A percentile compares a stretch with the other conserved stretches of the same genome.
These are phyloP conservation scores for Cyberlindnera sargentensis DNA, from an alignment of 805 yeast species.

Conservation along the genomic window DNA sequence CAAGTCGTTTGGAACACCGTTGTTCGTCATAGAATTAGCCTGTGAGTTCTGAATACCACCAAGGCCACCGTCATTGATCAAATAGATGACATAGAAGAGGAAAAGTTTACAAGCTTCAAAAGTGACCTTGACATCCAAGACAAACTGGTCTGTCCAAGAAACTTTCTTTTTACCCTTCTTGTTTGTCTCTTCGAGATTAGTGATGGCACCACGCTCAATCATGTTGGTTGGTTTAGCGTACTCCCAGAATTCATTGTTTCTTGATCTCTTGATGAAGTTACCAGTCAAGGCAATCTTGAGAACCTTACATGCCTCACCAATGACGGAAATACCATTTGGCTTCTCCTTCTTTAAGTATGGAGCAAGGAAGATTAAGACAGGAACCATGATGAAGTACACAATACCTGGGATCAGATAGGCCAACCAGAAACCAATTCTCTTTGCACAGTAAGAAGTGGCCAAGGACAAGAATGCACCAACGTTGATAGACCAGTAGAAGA, in stretches of 20 bases:
- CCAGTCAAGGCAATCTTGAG: slow-evolving; percentile 33
- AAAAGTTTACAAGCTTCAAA: slow-evolving; percentile 69
- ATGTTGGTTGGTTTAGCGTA: slow-evolving; percentile 52
- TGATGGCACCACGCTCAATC: slow-evolving; percentile 33
- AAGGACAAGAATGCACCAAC: slow-evolving; percentile 68
- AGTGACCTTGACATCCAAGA: slow-evolving; percentile 64
- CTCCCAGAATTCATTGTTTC: slow-evolving; percentile 38
- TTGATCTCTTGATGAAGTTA: slow-evolving; percentile 37
- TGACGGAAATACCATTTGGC: slow-evolving; percentile 32
- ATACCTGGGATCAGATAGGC: slow-evolving; percentile 68
- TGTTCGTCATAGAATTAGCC: slow-evolving; percentile 67
- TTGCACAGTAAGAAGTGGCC: slow-evolving; percentile 71
- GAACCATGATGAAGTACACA: slow-evolving; percentile 45
- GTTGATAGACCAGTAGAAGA: slow-evolving; percentile 71
- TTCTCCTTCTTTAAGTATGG: slow-evolving; percentile 22
- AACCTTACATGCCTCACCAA: slow-evolving; percentile 37
- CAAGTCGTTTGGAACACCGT: slow-evolving; percentile 76
- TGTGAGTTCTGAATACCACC: slow-evolving; percentile 36
- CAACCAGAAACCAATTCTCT: slow-evolving; percentile 61
- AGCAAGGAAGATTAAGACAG: slow-evolving; percentile 33
- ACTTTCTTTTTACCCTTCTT: slow-evolving; percentile 20
- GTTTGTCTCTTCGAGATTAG: slow-evolving; percentile 9
- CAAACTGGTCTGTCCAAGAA: slow-evolving; percentile 63
- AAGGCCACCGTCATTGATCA: slow-evolving; percentile 66
- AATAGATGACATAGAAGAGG: slow-evolving; percentile 62